Evolutionary conservation across 192 early-diverging fungal genomes (phyloP).

Genomic region (Linnemannia schmuckeri): DNA sequence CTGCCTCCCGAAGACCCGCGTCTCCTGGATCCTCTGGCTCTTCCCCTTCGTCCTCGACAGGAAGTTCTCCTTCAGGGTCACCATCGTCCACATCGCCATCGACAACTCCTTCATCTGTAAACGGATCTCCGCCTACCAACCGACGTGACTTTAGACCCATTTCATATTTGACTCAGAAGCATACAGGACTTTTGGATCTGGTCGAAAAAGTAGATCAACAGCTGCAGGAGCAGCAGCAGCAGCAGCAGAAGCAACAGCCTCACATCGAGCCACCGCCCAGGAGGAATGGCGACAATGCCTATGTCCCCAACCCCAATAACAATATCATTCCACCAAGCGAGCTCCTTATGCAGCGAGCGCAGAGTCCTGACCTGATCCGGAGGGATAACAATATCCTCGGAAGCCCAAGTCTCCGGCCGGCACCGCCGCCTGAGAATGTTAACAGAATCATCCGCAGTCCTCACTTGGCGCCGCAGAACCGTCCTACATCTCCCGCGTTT

Average conservation of each 20-base stretch:
- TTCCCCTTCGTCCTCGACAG: conserved; percentile 1
- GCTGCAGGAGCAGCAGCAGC: conserved; percentile 17
- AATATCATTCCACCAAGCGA: conserved; percentile 43
- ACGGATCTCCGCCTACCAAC: conserved; percentile 6
- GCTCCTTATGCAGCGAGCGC: conserved; percentile 28
- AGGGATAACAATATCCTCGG: conserved; percentile 28
- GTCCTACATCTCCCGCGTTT: conserved; percentile 29
- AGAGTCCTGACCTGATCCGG: conserved; percentile 30
- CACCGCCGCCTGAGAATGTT: background rate
- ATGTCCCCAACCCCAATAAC: conserved; percentile 47
- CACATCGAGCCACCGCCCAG: background rate
- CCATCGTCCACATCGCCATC: conserved; percentile 16
- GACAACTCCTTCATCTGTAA: conserved; percentile 17
- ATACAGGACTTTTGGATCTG: conserved; percentile 2
- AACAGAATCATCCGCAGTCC: conserved; percentile 29
- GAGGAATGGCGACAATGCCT: conserved; percentile 13
- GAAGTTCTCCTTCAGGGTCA: conserved; percentile 22
- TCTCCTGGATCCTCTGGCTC: conserved; percentile 5
- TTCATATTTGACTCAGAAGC: conserved; percentile 38
- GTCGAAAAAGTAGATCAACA: background rate
- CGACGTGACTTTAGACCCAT: conserved; percentile 44
- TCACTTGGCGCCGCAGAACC: conserved; percentile 3
- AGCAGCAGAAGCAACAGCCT: conserved; percentile 8
- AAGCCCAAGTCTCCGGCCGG: conserved; percentile 40
- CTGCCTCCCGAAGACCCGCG: background rate